These are phyloP conservation scores for Nitzschia sp. DNA, from an alignment of 108 stramenopile species.

Conservation along the genomic window DNA sequence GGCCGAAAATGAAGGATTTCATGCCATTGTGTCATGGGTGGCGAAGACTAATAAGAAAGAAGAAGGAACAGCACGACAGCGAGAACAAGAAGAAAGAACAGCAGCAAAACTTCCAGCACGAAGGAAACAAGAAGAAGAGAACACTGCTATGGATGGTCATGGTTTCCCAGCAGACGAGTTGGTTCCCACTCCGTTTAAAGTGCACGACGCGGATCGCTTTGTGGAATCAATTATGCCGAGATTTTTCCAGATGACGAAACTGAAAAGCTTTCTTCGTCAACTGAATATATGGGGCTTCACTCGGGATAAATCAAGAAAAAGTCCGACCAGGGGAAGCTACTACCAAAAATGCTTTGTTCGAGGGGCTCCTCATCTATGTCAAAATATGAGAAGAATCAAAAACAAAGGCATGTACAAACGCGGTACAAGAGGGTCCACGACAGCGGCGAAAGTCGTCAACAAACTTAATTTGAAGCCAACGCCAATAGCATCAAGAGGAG, in stretches of 20 bases:
- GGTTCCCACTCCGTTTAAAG: slow-evolving; percentile 33
- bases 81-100: no score
- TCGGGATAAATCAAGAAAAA: slow-evolving; percentile 39
- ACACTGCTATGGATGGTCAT: no score
- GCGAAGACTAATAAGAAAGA: no score
- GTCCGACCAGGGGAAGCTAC: slow-evolving; percentile 61
- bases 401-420: slow-evolving; percentile 28
- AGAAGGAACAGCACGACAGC: no score
- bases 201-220: slow-evolving; percentile 42
- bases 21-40: slow-evolving; percentile 24
- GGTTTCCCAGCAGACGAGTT: no score
- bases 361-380: slow-evolving; percentile 1
- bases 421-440: background rate
- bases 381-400: slow-evolving; percentile 20
- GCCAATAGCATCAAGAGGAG: no score
- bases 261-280: slow-evolving; percentile 81
- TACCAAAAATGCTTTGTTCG: slow-evolving; percentile 55
- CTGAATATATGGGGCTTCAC: slow-evolving; percentile 78
- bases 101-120: no score
- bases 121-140: no score
- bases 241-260: slow-evolving; percentile 82
- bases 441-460: no score
- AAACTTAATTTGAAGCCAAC: no score
- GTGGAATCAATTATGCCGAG: slow-evolving; percentile 53
- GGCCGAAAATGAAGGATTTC: slow-evolving; percentile 10